Conservation (phyloP, 2,329 filamentous ascomycete genomes). For the Ascochyta clinopodiicola region DNA sequence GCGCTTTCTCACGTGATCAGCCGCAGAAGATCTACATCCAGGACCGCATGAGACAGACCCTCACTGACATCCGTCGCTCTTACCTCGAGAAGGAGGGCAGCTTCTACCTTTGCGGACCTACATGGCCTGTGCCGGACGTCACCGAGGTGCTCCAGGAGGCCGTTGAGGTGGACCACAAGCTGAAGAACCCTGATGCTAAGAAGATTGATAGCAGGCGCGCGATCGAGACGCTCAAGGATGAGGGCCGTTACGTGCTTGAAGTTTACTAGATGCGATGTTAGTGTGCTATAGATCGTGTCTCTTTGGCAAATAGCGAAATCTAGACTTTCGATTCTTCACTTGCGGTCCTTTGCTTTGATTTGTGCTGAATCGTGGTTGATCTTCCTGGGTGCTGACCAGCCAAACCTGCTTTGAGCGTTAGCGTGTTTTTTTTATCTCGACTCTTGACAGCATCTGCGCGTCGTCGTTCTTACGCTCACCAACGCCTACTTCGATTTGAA, state of each 20-base stretch:
- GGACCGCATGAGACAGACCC: constrained; percentile 91
- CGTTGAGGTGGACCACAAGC: constrained; percentile 76
- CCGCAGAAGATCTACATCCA: constrained; percentile 99
- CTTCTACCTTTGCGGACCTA: constrained; percentile 97
- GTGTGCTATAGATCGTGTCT: constrained; percentile 2
- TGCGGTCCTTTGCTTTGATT: background rate
- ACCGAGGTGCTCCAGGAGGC: constrained; percentile 94
- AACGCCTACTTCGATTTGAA: too few relatives aligned
- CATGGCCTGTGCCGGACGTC: constrained; percentile 97
- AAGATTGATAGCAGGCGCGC: constrained; percentile 87
- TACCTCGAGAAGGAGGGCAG: constrained; percentile 88
- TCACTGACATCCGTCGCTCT: constrained; percentile 80
- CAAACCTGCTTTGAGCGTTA: background rate
- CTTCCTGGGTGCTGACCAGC: background rate
- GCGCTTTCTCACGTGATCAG: constrained; percentile 96
- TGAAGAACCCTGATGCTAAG: constrained; percentile 58
- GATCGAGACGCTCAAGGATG: constrained; percentile 97
- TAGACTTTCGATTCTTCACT: background rate
- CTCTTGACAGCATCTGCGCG: background rate
- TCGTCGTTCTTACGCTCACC: background rate
- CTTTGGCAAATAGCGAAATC: background rate
- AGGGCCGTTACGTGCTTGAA: constrained; percentile 91
- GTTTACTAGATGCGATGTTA: constrained; percentile 72
- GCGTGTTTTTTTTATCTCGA: background rate
- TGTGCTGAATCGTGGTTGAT: background rate